phyloP scores from a whole-genome alignment of 164 flowering plant genomes.

The Kalanchoe fedtschenkoi region DNA sequence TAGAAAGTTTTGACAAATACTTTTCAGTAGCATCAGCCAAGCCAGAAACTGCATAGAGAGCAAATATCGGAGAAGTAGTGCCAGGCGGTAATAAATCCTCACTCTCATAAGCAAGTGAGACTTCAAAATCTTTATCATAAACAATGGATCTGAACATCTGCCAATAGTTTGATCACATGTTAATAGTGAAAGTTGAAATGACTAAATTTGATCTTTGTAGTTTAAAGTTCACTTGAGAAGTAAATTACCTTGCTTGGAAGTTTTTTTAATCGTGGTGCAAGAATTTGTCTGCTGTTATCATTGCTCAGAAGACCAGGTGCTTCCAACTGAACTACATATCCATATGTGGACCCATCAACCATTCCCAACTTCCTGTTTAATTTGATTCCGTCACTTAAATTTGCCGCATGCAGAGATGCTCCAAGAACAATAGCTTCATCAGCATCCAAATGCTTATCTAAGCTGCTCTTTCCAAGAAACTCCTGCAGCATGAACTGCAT shows the following conservation, averaged over 20 bases:
- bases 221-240: neutral
- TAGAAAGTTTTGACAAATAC: slow-evolving; percentile 32
- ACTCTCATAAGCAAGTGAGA: slow-evolving; percentile 70
- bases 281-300: slow-evolving; percentile 54
- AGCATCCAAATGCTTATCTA: slow-evolving; percentile 94
- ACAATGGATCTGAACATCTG: slow-evolving; percentile 85
- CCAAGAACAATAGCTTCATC: slow-evolving; percentile 99
- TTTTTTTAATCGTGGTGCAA: slow-evolving; percentile 81
- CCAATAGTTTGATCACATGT: neutral
- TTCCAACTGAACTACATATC: slow-evolving; percentile 56
- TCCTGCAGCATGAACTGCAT: slow-evolving; percentile 83
- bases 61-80: slow-evolving; percentile 48
- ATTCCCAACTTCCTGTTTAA: slow-evolving; percentile 92
- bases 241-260: slow-evolving; percentile 77
- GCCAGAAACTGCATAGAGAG: slow-evolving; percentile 72
- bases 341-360: slow-evolving; percentile 92
- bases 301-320: slow-evolving; percentile 63
- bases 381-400: slow-evolving; percentile 97
- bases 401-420: slow-evolving; percentile 91
- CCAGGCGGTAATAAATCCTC: slow-evolving; percentile 74
- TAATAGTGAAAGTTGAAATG: neutral
- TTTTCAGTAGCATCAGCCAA: slow-evolving; percentile 70
- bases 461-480: slow-evolving; percentile 73
- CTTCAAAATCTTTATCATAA: slow-evolving; percentile 82
- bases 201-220: neutral